Base-by-base conservation (phyloP, 352 stramenopile species). In the Phytophthora europaea region DNA sequence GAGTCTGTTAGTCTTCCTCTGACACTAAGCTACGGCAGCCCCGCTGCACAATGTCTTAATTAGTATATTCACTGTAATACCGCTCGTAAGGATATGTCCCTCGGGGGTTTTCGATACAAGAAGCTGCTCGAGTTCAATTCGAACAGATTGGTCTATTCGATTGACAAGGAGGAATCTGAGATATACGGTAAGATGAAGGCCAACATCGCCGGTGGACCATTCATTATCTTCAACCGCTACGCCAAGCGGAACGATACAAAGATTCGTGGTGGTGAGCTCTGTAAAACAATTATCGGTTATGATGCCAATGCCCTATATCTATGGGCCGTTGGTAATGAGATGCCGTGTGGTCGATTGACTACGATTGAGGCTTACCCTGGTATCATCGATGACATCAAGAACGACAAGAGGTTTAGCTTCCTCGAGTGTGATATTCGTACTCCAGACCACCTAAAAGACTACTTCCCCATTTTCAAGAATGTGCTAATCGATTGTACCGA, bases 331-430 rank as follows among this genome's bases (percentile, higher is more conserved):
- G 34, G 34, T 40, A 40, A 40, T 40, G 61, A 76, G 3, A 83
- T 85, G 72, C 79, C 75, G 8, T 85, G 79, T 52, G 72, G 72
- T 28, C 26, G 36, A 2, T 48, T 80, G 5, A 72, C 55, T 51
- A 62, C 55, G 0, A 23, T 62, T 23, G 36, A 62, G 4, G 55
- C 36, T 12, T 62, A 62, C 23, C 18, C 28, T 5, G 55, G 55
- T 22, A 62, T 62, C 12, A 23, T 62, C 36, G 36, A 38, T 3
- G 75, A 85, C 38, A 79, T 82, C 50, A n/a, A 3, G 47, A 3
- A 53, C 47, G n/a, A 53, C 13, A 53, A 53, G n/a, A 53, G 26
- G 10, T 53, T 53, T 5, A n/a, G 47, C 18, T 53, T 53, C 13
- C 47, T 53, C 7, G 47, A n/a, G n/a, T n/a, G n/a, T n/a, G n/a